Evolutionary conservation across 73 alveolate species (phyloP).

Genomic region (Paramecium octaurelia): DNA sequence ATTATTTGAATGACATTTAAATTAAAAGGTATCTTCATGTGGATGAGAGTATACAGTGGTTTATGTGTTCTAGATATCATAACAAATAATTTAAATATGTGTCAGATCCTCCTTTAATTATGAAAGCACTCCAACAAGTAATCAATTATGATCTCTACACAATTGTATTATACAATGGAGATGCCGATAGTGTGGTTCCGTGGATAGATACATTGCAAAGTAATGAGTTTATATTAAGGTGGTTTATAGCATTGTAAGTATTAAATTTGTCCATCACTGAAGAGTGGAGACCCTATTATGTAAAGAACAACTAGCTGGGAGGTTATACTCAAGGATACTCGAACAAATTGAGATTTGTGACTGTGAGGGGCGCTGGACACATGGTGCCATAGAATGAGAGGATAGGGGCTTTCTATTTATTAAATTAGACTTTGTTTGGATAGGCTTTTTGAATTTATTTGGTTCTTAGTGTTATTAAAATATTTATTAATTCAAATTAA

Average conservation of each 20-base stretch:
- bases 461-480: neutral
- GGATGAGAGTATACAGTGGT: neutral
- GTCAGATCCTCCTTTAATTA: neutral
- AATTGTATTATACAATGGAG: slow-evolving; percentile 27
- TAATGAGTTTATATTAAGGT: neutral
- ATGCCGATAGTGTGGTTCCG: slow-evolving; percentile 31
- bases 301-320: slow-evolving; percentile 59
- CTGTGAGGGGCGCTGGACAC: slow-evolving; percentile 97
- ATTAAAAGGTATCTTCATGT: neutral
- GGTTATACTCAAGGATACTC: slow-evolving; percentile 67
- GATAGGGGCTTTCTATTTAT: neutral
- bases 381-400: slow-evolving; percentile 80
- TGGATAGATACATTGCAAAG: neutral
- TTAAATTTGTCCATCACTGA: slow-evolving; percentile 56
- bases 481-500: neutral
- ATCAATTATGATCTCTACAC: neutral
- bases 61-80: neutral
- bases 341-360: slow-evolving; percentile 81
- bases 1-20: neutral
- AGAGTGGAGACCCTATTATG: slow-evolving; percentile 68
- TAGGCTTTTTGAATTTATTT: neutral
- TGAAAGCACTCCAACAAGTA: neutral
- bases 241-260: neutral
- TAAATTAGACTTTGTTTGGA: neutral
- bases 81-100: neutral